phyloP scores from a whole-genome alignment of 2,329 filamentous ascomycete genomes.

The Diaporthe citriasiana region DNA sequence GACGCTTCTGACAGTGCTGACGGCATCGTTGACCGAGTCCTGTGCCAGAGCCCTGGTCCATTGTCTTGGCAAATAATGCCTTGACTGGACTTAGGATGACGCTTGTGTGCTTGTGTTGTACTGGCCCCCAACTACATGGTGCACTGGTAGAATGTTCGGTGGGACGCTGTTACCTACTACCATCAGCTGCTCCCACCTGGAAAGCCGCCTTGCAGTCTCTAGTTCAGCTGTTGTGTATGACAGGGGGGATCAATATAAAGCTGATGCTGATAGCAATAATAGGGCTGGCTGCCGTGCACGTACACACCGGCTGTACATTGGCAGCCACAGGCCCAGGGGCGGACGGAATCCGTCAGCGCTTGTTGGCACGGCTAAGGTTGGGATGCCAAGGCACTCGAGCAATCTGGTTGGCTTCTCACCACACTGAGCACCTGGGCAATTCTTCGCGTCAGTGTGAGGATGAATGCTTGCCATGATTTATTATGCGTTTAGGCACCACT shows the following conservation, averaged over 20 bases:
- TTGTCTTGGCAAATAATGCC: constrained; percentile 19
- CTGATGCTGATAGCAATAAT: constrained; percentile 11
- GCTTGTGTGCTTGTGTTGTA: neutral
- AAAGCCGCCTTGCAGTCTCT: neutral
- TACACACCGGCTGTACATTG: neutral
- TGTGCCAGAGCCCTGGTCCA: neutral
- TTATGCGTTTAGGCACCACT: neutral
- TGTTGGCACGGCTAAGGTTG: constrained; percentile 3
- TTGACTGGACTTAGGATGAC: constrained; percentile 8
- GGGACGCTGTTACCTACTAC: neutral
- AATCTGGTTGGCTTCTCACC: constrained; percentile 3
- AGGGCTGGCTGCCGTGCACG: neutral
- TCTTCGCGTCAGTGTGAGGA: neutral
- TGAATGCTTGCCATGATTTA: neutral
- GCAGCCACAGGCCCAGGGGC: neutral
- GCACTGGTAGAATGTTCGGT: neutral
- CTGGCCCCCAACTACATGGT: neutral
- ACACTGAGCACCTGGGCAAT: neutral
- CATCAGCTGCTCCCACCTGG: neutral
- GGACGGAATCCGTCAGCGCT: neutral
- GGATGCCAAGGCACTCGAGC: neutral
- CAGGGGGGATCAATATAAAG: neutral
- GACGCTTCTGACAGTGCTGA: too few species aligned
- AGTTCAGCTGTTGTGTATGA: neutral
- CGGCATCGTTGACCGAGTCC: constrained; percentile 14